Evolutionary conservation across 768 basidiomycete species (phyloP).

Genomic region (Exsudoporus frostii): DNA sequence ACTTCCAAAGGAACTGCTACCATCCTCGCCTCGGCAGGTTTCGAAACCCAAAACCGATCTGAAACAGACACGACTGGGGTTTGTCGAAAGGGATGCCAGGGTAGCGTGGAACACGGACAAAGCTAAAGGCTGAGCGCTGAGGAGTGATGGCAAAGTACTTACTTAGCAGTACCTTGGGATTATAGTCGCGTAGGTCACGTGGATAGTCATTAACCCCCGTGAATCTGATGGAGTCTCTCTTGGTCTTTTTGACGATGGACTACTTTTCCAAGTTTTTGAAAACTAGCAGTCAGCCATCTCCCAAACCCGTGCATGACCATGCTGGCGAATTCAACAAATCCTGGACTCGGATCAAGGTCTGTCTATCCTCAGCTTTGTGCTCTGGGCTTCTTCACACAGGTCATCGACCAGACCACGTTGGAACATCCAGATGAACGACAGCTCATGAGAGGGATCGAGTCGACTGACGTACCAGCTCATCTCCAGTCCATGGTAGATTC

Average conservation of each 20-base stretch:
- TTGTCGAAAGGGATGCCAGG: constrained; percentile 4
- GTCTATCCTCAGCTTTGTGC: constrained; percentile 7
- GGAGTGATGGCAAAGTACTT: not conserved
- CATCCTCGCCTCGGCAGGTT: constrained; percentile 2
- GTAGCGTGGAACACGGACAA: not conserved
- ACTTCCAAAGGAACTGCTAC: constrained; percentile 26
- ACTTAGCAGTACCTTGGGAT: no score
- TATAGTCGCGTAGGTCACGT: constrained; percentile 12
- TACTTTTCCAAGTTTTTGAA: constrained; percentile 82
- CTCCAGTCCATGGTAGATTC: constrained; percentile 81
- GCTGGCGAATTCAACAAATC: constrained; percentile 71
- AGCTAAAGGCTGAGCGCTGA: not conserved
- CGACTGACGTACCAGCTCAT: constrained; percentile 76
- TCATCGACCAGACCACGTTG: constrained; percentile 63
- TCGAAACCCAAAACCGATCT: constrained; percentile 4
- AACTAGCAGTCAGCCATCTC: constrained; percentile 38
- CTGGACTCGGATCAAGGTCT: constrained; percentile 72
- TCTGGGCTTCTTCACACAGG: constrained; percentile 4
- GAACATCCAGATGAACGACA: constrained; percentile 87
- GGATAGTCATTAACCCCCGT: not conserved
- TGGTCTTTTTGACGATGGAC: constrained; percentile 49
- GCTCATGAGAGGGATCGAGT: constrained; percentile 71
- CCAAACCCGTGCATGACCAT: constrained; percentile 58
- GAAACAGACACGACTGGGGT: constrained; percentile 23
- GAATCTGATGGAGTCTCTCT: no score